These are phyloP conservation scores for Castanea mollissima DNA, from an alignment of 306 rosid genomes.

Conservation along the genomic window DNA sequence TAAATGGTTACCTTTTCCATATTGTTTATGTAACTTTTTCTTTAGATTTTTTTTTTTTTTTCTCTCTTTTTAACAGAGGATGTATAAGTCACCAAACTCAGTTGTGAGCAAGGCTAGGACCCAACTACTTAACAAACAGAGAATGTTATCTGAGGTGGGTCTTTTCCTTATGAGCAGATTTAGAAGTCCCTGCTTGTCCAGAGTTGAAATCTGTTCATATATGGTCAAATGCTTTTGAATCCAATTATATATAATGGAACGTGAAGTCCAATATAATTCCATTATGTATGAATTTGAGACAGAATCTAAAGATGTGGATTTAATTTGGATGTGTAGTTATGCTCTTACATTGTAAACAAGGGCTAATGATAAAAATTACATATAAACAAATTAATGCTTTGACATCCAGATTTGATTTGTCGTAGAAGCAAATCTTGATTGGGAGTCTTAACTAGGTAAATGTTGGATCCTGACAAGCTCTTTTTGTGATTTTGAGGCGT, in stretches of 20 bases:
- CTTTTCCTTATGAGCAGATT: constrained; percentile 5
- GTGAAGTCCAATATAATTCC: neutral
- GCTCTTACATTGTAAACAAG: neutral
- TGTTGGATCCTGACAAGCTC: neutral
- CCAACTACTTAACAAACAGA: constrained; percentile 74
- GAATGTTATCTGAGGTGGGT: constrained; percentile 72
- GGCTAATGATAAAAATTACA: neutral
- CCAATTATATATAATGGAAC: neutral
- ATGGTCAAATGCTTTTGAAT: neutral
- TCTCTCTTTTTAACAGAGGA: constrained; percentile 44
- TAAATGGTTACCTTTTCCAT: neutral
- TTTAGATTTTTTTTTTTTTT: neutral
- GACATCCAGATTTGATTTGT: neutral
- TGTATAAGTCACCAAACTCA: constrained; percentile 86
- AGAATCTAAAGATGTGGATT: neutral
- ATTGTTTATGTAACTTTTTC: neutral
- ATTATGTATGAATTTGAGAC: neutral
- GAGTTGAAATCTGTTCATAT: neutral
- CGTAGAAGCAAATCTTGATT: neutral
- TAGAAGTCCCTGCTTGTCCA: neutral
- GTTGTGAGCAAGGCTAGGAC: constrained; percentile 82
- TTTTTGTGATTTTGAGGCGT: neutral
- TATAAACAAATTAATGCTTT: neutral
- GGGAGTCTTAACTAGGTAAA: neutral
- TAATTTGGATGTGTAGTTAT: neutral